phyloP scores from a whole-genome alignment of 495 filamentous ascomycete species.

The Penicillium daleae region DNA sequence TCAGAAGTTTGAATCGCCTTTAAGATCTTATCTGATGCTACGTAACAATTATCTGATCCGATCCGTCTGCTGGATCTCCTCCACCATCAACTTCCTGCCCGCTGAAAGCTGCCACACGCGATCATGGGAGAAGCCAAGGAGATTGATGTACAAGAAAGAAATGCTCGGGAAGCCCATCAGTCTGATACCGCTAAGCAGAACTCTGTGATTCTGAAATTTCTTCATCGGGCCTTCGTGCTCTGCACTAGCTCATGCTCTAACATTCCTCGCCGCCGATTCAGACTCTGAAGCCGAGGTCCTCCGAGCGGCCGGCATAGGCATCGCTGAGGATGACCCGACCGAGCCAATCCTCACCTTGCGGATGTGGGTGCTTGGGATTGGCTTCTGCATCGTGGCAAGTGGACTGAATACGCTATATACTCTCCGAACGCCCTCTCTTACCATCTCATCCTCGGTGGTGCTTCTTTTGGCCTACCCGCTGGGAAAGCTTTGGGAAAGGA shows the following conservation, averaged over 20 bases:
- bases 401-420: slow-evolving; percentile 67
- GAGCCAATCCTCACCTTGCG: not conserved
- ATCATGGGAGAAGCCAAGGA: not conserved
- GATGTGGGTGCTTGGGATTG: not conserved
- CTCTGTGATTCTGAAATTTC: not conserved
- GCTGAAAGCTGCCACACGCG: slow-evolving; percentile 23
- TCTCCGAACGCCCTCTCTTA: slow-evolving; percentile 54
- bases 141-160: not conserved
- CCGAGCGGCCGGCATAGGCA: not conserved
- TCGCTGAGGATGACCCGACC: not conserved
- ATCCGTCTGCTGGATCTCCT: slow-evolving; percentile 6
- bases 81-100: slow-evolving; percentile 45
- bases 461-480: slow-evolving; percentile 69
- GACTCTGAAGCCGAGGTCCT: not conserved
- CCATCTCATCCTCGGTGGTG: slow-evolving; percentile 61
- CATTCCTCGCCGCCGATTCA: not conserved
- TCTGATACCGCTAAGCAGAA: not conserved
- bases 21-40: slow-evolving; percentile 27
- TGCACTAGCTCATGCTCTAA: not conserved
- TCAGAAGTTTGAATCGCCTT: not conserved
- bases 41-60: slow-evolving; percentile 16
- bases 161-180: not conserved
- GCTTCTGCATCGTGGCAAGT: not conserved
- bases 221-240: not conserved
- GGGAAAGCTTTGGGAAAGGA: slow-evolving; percentile 21